phyloP scores from a whole-genome alignment of 495 filamentous ascomycete species.

The Neurospora cerealis region DNA sequence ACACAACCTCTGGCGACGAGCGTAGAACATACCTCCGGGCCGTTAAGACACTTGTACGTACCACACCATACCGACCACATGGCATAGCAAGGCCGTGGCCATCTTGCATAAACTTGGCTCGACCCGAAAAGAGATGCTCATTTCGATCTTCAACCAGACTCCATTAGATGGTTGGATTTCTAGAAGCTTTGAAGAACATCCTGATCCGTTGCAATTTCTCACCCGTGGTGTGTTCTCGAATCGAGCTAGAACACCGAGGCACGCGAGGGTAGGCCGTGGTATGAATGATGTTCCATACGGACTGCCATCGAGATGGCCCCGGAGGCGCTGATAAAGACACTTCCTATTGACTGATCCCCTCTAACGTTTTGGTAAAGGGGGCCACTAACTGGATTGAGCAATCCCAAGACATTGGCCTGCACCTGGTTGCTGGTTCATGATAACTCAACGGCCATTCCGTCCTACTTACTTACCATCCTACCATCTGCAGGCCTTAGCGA shows the following conservation, averaged over 20 bases:
- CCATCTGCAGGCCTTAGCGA: neutral
- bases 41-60: neutral
- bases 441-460: neutral
- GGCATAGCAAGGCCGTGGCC: neutral
- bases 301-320: neutral
- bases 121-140: slow-evolving; percentile 13
- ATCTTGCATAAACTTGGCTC: slow-evolving; percentile 18
- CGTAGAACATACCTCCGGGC: neutral
- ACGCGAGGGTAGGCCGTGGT: neutral
- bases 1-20: neutral
- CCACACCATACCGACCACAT: neutral
- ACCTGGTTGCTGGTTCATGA: neutral
- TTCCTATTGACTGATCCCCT: neutral
- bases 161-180: neutral
- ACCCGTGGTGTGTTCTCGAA: neutral
- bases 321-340: neutral
- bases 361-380: neutral
- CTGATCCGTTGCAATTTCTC: neutral
- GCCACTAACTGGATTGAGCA: neutral
- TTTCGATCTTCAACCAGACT: slow-evolving; percentile 5
- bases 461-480: neutral
- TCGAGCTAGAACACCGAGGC: neutral
- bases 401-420: neutral
- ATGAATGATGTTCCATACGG: neutral
- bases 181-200: neutral